Evolutionary conservation across 306 rosid species (phyloP).

Genomic region (Vicia villosa): DNA sequence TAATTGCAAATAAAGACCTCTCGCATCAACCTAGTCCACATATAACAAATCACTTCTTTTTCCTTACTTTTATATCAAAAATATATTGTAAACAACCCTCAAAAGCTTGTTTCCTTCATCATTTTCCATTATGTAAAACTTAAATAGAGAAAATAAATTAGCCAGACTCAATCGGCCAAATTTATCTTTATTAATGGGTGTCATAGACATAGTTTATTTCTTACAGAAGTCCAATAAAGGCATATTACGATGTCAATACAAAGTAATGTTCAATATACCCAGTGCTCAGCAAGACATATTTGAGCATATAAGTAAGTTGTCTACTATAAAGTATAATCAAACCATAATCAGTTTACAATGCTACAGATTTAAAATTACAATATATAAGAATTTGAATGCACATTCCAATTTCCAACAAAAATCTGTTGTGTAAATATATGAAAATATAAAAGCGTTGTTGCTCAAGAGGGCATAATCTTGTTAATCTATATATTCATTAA

Average conservation of each 20-base stretch:
- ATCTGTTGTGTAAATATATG: slow-evolving; percentile 1
- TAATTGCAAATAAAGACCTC: slow-evolving; percentile 25
- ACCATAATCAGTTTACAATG: background rate
- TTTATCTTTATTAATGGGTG: slow-evolving; percentile 18
- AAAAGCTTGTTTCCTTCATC: slow-evolving; percentile 29
- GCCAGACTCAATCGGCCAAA: slow-evolving; percentile 24
- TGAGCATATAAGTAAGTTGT: slow-evolving; percentile 7
- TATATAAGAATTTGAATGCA: background rate
- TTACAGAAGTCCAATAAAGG: slow-evolving; percentile 13
- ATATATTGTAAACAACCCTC: slow-evolving; percentile 11
- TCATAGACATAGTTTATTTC: slow-evolving; percentile 2
- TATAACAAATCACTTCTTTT: background rate
- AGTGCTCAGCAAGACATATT: slow-evolving; percentile 14
- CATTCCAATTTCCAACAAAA: background rate
- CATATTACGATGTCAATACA: slow-evolving; percentile 6
- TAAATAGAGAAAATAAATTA: slow-evolving; percentile 4
- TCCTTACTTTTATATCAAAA: slow-evolving; percentile 12
- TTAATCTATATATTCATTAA: slow-evolving; percentile 23
- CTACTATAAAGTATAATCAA: background rate
- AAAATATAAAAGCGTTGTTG: slow-evolving; percentile 9
- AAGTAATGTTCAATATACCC: slow-evolving; percentile 22
- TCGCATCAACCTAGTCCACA: slow-evolving; percentile 24
- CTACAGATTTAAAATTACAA: background rate
- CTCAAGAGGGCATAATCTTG: slow-evolving; percentile 30
- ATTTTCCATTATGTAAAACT: slow-evolving; percentile 11